Evolutionary conservation across 1,139 yeast genomes (phyloP).

Genomic region (Barnettozyma hawaiiensis): DNA sequence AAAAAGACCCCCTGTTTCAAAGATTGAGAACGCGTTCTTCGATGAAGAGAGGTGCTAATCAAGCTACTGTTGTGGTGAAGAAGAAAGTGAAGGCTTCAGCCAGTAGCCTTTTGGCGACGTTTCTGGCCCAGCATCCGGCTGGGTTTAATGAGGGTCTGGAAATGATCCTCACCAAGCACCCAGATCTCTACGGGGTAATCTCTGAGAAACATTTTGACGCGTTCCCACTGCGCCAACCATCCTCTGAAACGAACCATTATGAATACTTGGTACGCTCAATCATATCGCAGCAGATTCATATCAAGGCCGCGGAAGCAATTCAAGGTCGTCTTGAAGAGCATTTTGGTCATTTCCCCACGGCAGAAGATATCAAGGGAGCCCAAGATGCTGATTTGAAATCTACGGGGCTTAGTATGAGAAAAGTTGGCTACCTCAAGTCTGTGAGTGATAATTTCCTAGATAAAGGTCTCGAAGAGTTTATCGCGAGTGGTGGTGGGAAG

Average conservation of each 20-base stretch:
- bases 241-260: slow-evolving; percentile 25
- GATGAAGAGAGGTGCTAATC: slow-evolving; percentile 6
- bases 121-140: slow-evolving; percentile 37
- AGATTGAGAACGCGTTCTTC: background rate
- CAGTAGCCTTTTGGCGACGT: slow-evolving; percentile 28
- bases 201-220: slow-evolving; percentile 23
- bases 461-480: slow-evolving; percentile 29
- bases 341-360: slow-evolving; percentile 40
- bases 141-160: slow-evolving; percentile 41
- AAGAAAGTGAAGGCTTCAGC: slow-evolving; percentile 7
- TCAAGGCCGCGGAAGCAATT: slow-evolving; percentile 72
- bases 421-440: slow-evolving; percentile 57
- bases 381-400: slow-evolving; percentile 45
- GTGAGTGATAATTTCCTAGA: slow-evolving; percentile 52
- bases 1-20: too few relatives aligned
- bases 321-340: slow-evolving; percentile 42
- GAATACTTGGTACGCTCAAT: slow-evolving; percentile 45
- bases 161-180: slow-evolving; percentile 39
- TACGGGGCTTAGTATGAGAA: slow-evolving; percentile 69
- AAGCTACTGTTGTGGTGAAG: background rate
- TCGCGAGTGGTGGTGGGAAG: background rate
- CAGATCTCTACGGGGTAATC: slow-evolving; percentile 35
- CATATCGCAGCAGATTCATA: slow-evolving; percentile 80
- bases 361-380: slow-evolving; percentile 40
- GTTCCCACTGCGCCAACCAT: slow-evolving; percentile 19